phyloP scores from a whole-genome alignment of 2,329 filamentous ascomycete species.

The Clarireedia homoeocarpa region DNA sequence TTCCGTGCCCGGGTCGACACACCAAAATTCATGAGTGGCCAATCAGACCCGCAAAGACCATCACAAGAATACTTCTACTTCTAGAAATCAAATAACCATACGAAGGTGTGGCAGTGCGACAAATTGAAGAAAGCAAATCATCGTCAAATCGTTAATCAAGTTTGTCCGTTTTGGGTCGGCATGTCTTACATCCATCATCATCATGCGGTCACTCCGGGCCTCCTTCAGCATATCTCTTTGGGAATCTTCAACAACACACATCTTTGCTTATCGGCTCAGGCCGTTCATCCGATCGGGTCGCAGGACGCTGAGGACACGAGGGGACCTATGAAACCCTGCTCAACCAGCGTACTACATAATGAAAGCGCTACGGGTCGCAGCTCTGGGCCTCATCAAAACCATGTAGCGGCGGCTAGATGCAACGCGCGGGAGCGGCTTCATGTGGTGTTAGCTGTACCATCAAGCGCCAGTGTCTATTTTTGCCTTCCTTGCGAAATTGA shows the following conservation, averaged over 20 bases:
- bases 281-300: too few species aligned
- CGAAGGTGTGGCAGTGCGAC: slow-evolving; percentile 4
- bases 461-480: slow-evolving; percentile 8
- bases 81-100: background rate
- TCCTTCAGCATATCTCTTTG: background rate
- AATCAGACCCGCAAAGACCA: background rate
- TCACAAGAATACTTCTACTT: slow-evolving; percentile 3
- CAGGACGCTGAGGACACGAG: too few species aligned
- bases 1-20: background rate
- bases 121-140: background rate
- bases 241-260: background rate
- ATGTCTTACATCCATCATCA: slow-evolving; percentile 10
- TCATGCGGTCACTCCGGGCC: slow-evolving; percentile 5
- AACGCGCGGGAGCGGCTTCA: slow-evolving; percentile 3
- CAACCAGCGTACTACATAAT: background rate
- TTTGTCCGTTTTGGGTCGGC: background rate
- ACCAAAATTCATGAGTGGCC: background rate
- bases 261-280: background rate
- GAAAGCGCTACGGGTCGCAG: slow-evolving; percentile 3
- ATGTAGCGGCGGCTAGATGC: slow-evolving; percentile 6
- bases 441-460: background rate
- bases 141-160: background rate
- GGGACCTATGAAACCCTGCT: too few species aligned
- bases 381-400: slow-evolving; percentile 2
- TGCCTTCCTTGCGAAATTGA: background rate